Base-by-base conservation (phyloP, 768 basidiomycete genomes). In the Lactarius tabidus region DNA sequence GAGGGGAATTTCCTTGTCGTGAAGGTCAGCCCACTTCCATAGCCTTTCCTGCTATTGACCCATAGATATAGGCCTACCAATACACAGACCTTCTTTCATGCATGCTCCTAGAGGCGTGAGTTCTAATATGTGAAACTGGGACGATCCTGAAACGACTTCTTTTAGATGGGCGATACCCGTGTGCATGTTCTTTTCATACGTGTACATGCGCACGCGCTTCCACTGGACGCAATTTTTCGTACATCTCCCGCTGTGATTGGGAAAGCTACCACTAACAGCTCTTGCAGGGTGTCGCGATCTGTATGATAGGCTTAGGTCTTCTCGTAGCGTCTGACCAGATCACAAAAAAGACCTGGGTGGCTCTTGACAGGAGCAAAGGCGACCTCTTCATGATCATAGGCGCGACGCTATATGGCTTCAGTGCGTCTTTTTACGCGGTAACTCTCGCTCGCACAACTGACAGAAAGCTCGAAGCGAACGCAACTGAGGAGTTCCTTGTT, bases 1-100 rank as follows among this genome's bases (percentile, higher is more conserved):
- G 93, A 94, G 73, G 92, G 87, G 38, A 95, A 95, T 73, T 95
- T 91, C 72, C 76, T 93, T 65, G 93, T 90, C 52, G 85, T 94
- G 60, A 90, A 90, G 74, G 87, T 85, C 8, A 35, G 55, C 38
- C 65, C 43, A 72, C 26, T 29, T 0, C 43, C 45, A 26, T 31
- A 18, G 20, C 33, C 26, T 55, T 45, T 20, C 60, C 23, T 8
- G 9, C 31, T 56, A 20, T 52, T 31, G 69, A 63, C 7, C 8
- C 18, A 62, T 53, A 59, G 9, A 12, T 41, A 33, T 62, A 88
- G 85, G 90, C 92, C 20, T 93, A 89, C 72, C 82, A 91, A 77
- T 93, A 90, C 78, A 94, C 93, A 36, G 91, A 90, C 69, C 77
- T 95, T 3, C 78, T 95, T 55, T 94, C 93, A 1, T 92, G 90